Evolutionary conservation across 495 filamentous ascomycete genomes (phyloP).

Genomic region (Rusavskia elegans): DNA sequence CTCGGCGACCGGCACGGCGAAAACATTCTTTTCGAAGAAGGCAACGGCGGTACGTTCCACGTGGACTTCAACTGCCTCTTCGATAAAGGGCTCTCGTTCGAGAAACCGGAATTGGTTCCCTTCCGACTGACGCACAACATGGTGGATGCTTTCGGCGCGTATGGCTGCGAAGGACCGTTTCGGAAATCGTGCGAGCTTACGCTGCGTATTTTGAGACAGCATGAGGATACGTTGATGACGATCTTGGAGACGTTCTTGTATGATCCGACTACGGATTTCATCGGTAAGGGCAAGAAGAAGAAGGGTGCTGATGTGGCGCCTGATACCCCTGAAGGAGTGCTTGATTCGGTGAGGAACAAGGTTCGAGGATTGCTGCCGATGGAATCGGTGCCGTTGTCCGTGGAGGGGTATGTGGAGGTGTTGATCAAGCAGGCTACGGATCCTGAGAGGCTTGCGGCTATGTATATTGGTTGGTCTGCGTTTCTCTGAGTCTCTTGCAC

Average conservation of each 20-base stretch:
- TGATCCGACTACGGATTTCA: conserved; percentile 89
- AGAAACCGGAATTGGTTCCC: conserved; percentile 88
- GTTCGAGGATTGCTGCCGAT: conserved; percentile 66
- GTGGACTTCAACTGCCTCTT: conserved; percentile 99
- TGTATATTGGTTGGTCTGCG: conserved; percentile 98
- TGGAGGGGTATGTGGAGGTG: conserved; percentile 91
- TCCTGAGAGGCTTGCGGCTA: conserved; percentile 57
- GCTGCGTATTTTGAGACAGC: conserved; percentile 64
- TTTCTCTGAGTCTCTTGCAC: conserved; percentile 48
- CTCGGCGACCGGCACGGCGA: conserved; percentile 96
- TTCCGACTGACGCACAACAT: conserved; percentile 98
- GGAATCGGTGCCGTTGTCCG: conserved; percentile 79
- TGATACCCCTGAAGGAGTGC: conserved; percentile 74
- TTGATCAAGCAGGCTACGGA: conserved; percentile 72
- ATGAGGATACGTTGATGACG: conserved; percentile 92
- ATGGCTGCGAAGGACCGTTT: conserved; percentile 84
- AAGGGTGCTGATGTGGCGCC: conserved; percentile 49
- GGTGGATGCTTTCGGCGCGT: conserved; percentile 88
- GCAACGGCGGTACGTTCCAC: conserved; percentile 85
- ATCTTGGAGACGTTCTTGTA: conserved; percentile 92
- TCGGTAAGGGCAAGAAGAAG: conserved; percentile 64
- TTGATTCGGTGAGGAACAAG: conserved; percentile 79
- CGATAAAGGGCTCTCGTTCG: conserved; percentile 93
- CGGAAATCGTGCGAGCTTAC: conserved; percentile 81
- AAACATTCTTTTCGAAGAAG: conserved; percentile 91